Conservation (phyloP, 768 basidiomycete genomes). For the Leccinellum rugosiceps region DNA sequence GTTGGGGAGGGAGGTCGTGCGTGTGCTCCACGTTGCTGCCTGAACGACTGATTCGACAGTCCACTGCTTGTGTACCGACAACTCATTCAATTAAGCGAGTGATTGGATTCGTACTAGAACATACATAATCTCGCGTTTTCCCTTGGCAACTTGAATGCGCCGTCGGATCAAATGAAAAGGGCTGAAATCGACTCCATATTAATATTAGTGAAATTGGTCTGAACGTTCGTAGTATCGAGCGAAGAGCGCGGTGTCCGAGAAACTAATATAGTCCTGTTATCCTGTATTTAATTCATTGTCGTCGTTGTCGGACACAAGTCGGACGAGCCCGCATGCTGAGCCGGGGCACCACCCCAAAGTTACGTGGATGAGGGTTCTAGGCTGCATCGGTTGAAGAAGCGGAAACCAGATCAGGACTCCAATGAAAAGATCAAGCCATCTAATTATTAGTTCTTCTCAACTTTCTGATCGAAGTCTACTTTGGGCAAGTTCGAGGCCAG, state of each 20-base stretch:
- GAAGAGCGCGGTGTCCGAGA: background rate
- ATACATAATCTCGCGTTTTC: no score
- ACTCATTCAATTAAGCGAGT: background rate
- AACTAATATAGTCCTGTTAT: background rate
- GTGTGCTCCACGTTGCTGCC: background rate
- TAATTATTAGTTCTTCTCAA: no score
- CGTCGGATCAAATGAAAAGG: background rate
- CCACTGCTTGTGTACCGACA: no score
- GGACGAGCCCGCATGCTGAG: slow-evolving; percentile 18
- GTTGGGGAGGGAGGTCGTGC: background rate
- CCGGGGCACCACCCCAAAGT: no score
- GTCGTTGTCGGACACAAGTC: slow-evolving; percentile 5
- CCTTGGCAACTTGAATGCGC: no score
- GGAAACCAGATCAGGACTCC: no score
- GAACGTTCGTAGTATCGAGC: background rate
- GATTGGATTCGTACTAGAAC: background rate
- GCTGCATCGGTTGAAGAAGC: no score
- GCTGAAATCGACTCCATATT: background rate
- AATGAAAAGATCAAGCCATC: no score
- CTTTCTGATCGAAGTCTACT: no score
- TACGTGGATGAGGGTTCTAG: no score
- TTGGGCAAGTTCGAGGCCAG: no score
- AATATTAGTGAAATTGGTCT: background rate
- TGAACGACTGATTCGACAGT: background rate
- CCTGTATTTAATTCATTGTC: background rate